Percentiles rank a stretch among this genome's conserved stretches.
These are phyloP conservation scores for Alnus glutinosa DNA, from an alignment of 306 rosid species.

Conservation along the genomic window DNA sequence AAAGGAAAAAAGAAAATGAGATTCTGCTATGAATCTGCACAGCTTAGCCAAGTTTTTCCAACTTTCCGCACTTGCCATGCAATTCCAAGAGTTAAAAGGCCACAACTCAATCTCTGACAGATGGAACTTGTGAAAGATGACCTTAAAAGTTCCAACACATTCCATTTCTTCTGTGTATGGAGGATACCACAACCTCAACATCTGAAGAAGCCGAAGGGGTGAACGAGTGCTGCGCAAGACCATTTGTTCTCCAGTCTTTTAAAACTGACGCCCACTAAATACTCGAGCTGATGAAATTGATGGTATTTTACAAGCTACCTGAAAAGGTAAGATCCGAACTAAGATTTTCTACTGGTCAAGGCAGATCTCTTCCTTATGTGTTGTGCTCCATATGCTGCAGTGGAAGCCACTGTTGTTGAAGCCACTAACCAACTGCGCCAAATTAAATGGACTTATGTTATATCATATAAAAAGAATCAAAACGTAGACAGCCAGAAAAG, in stretches of 20 bases:
- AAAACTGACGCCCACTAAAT: background rate
- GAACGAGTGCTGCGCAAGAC: no score
- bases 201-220: no score
- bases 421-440: conserved; percentile 89
- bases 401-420: conserved; percentile 67
- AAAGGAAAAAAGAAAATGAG: background rate
- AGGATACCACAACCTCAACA: background rate
- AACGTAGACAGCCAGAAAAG: background rate
- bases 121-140: background rate
- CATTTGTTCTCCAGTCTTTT: background rate
- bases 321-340: background rate
- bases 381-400: conserved; percentile 67
- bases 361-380: conserved; percentile 44
- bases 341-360: conserved; percentile 23
- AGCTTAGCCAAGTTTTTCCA: background rate
- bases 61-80: background rate
- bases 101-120: background rate
- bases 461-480: background rate
- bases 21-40: background rate
- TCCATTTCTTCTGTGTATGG: background rate
- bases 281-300: background rate
- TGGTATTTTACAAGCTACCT: background rate
- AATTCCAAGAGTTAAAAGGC: background rate
- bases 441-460: background rate
- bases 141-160: background rate